Evolutionary conservation across 768 basidiomycete genomes (phyloP), one percentile per base, ranked within the genome.

Genomic region (Tylopilus rubrobrunneus): DNA sequence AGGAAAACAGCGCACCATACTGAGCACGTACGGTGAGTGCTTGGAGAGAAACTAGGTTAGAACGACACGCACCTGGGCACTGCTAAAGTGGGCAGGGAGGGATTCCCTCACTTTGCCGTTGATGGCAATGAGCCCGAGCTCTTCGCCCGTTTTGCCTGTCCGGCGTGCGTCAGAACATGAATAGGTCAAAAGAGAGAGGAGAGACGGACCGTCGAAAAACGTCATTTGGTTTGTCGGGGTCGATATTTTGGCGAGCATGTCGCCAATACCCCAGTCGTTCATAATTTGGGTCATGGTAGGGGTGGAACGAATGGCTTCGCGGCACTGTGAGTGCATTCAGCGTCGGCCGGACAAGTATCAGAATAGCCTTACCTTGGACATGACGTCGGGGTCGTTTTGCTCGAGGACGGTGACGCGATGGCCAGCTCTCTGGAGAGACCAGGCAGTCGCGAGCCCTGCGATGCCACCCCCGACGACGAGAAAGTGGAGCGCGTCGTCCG

Each of bases 351-450:
- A 10, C 1, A 7, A 36, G 5, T 8, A 4, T n/a, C n/a, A 27
- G 8, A 1, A 8, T 12, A 3, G 15, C 9, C 15, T 5, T 49
- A 75, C 76, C 62, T 71, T 68, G 17, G 65, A 55, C 34, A 70
- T 71, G 14, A 74, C 76, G 51, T 75, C 68, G 5, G 72, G 73
- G 58, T 72, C 65, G 2, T 62, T 66, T 49, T 74, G 71, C 63
- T 86, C 85, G 27, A 85, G 60, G 4, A 87, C 73, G 1, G 74
- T 68, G 31, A 85, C 83, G 21, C 72, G 67, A 66, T 87, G 85
- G 0, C 85, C 85, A 0, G 75, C 77, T 55, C 70, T 72, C 27
- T 71, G 73, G 21, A 87, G 73, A 2, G 79, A 70, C 61, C 75
- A 82, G 0, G 84, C 83, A 8, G 77, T 68, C 2, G 83, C 75